phyloP scores from a whole-genome alignment of 2,329 filamentous ascomycete genomes.

The Proliferodiscus dingleyae region DNA sequence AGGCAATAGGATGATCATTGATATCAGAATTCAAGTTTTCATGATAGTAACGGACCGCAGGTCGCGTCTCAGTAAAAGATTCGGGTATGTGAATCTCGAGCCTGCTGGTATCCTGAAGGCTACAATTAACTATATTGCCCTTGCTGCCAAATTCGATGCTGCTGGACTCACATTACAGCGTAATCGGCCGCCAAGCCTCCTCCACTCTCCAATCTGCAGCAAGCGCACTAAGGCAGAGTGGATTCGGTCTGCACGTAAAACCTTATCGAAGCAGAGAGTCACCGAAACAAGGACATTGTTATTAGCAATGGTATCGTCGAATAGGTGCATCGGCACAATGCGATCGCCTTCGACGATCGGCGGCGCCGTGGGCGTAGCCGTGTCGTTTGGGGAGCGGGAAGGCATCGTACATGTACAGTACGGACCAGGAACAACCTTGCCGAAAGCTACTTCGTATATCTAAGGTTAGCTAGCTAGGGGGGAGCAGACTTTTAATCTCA shows the following conservation, averaged over 20 bases:
- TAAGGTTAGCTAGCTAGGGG: too few species aligned
- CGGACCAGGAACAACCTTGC: too few species aligned
- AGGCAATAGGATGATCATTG: slow-evolving; percentile 38
- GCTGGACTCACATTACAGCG: slow-evolving; percentile 35
- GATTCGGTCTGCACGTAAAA: slow-evolving; percentile 38
- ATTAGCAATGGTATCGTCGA: too few species aligned
- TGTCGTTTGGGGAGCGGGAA: too few species aligned
- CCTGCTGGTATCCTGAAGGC: slow-evolving; percentile 21
- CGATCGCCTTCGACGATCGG: too few species aligned
- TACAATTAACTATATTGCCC: not conserved
- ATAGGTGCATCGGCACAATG: too few species aligned
- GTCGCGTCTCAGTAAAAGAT: slow-evolving; percentile 34
- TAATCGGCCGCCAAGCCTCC: slow-evolving; percentile 41
- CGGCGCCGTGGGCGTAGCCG: too few species aligned
- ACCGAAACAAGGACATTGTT: too few species aligned
- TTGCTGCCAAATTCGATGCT: not conserved
- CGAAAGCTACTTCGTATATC: too few species aligned
- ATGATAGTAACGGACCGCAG: slow-evolving; percentile 39
- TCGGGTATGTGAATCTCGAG: slow-evolving; percentile 40
- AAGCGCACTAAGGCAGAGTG: slow-evolving; percentile 33
- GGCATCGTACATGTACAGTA: too few species aligned
- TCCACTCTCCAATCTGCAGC: slow-evolving; percentile 40
- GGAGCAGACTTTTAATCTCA: too few species aligned
- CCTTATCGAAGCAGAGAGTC: slow-evolving; percentile 38
- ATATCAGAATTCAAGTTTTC: slow-evolving; percentile 34